Evolutionary conservation across 139 green algal genomes (phyloP).

Genomic region (Astrephomene gubernaculifera): DNA sequence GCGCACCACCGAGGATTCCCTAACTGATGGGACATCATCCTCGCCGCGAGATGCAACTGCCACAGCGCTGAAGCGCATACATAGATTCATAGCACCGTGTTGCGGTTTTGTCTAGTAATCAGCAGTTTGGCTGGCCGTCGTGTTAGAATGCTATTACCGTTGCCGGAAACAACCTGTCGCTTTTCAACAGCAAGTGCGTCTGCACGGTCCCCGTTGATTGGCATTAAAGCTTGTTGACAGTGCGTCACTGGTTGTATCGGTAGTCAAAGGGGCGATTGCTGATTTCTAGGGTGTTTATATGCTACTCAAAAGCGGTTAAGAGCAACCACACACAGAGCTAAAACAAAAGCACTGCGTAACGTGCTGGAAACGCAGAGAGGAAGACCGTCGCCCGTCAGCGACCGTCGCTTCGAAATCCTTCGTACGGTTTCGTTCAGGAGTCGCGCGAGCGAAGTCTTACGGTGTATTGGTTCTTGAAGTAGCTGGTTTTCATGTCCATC

Average conservation of each 20-base stretch:
- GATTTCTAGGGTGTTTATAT: background rate
- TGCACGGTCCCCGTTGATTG: background rate
- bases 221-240: background rate
- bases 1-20: background rate
- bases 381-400: too few species aligned
- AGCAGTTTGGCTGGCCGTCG: background rate
- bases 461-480: too few species aligned
- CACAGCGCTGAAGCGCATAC: background rate
- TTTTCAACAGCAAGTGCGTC: background rate
- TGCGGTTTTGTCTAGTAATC: too few species aligned
- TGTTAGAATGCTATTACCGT: background rate
- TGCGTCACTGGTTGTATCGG: background rate
- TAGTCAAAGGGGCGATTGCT: background rate
- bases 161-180: background rate
- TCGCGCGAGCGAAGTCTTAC: too few species aligned
- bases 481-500: too few species aligned
- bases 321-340: too few species aligned
- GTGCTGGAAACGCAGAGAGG: too few species aligned
- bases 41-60: background rate
- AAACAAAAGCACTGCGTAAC: too few species aligned
- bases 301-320: background rate
- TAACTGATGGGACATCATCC: background rate
- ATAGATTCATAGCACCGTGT: constrained; percentile 1
- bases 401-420: too few species aligned
- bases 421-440: too few species aligned